These are phyloP conservation scores for Cutaneotrichosporon dermatis DNA, from an alignment of 1,284 basidiomycete species.

Conservation along the genomic window DNA sequence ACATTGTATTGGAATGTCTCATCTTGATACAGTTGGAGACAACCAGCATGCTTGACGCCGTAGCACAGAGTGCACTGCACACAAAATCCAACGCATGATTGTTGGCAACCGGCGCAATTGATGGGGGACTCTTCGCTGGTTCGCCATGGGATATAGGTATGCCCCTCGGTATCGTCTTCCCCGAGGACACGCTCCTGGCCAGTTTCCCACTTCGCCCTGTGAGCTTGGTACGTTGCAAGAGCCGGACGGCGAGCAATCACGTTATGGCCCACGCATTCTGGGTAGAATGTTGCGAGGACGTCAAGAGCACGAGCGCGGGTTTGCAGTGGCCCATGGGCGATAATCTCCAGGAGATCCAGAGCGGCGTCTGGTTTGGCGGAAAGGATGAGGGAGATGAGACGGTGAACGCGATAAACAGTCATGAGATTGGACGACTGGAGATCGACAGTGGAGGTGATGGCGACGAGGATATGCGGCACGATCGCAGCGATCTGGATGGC, in stretches of 20 bases:
- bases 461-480: constrained; percentile 31
- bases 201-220: constrained; percentile 33
- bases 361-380: constrained; percentile 63
- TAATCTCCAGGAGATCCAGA: constrained; percentile 63
- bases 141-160: constrained; percentile 40
- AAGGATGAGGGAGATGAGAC: constrained; percentile 59
- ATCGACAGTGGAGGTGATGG: constrained; percentile 31
- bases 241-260: constrained; percentile 35
- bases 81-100: constrained; percentile 30
- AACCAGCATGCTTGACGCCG: constrained; percentile 31
- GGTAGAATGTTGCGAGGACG: constrained; percentile 62
- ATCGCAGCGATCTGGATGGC: constrained; percentile 25
- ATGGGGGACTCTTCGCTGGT: background rate
- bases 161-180: constrained; percentile 31
- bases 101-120: constrained; percentile 24
- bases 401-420: constrained; percentile 56
- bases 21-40: constrained; percentile 20
- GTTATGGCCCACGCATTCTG: constrained; percentile 62
- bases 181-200: constrained; percentile 30
- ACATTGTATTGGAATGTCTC: constrained; percentile 30
- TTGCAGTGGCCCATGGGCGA: constrained; percentile 60
- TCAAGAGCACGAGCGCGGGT: constrained; percentile 53
- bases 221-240: constrained; percentile 27
- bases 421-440: constrained; percentile 25
- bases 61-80: constrained; percentile 35